Conservation (phyloP, 2,329 filamentous ascomycete genomes). For the Piedraia hortae region DNA sequence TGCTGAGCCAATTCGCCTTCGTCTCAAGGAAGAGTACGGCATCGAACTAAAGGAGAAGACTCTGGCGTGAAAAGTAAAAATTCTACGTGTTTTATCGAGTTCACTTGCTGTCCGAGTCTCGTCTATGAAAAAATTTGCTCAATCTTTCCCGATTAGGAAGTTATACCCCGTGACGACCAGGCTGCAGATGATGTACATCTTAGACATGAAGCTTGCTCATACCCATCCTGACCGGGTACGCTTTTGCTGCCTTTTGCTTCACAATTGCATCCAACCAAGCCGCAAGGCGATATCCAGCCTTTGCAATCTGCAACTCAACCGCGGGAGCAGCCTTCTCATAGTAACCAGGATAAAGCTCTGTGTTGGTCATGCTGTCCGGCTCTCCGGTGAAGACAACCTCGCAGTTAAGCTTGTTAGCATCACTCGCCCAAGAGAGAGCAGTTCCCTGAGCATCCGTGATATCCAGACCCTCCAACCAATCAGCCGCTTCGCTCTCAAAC, state of each 20-base stretch:
- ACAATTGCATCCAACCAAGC: constrained; percentile 13
- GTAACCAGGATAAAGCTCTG: constrained; percentile 13
- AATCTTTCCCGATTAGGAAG: too few relatives aligned
- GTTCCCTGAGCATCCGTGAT: constrained; percentile 12
- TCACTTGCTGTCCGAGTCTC: too few relatives aligned
- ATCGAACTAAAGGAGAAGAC: constrained; percentile 48
- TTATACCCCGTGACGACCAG: too few relatives aligned
- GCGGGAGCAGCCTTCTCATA: constrained; percentile 14
- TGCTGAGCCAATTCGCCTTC: constrained; percentile 45
- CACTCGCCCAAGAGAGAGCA: constrained; percentile 17
- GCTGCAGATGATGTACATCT: too few relatives aligned
- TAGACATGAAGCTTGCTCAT: too few relatives aligned
- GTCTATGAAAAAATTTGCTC: too few relatives aligned
- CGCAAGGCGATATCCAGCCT: constrained; percentile 15
- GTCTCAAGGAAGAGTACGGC: constrained; percentile 50
- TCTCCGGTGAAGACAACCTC: constrained; percentile 15
- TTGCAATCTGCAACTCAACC: constrained; percentile 18
- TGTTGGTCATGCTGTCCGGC: constrained; percentile 13
- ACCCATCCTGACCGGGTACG: too few relatives aligned
- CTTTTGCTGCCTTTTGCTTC: too few relatives aligned
- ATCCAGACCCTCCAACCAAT: constrained; percentile 15
- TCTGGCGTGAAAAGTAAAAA: constrained; percentile 4
- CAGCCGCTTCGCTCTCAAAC: constrained; percentile 10
- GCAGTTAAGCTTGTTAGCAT: constrained; percentile 19
- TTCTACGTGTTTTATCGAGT: too few relatives aligned